Percentiles rank a stretch among this genome's conserved stretches.
phyloP scores from a whole-genome alignment of 371 early-diverging fungal species.

The Mucor sp. region DNA sequence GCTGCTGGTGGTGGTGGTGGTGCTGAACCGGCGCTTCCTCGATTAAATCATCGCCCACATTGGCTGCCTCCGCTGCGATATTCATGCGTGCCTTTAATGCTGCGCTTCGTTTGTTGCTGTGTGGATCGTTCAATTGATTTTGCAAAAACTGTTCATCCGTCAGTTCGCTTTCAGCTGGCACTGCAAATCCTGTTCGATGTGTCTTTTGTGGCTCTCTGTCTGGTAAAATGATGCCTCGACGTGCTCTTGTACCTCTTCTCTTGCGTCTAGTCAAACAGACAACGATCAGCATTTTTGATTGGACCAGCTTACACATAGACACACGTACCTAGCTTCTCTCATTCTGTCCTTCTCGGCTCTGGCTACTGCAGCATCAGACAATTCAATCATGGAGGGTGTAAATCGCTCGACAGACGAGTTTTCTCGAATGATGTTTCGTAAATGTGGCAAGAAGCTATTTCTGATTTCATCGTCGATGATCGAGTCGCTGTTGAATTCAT shows the following conservation, averaged over 20 bases:
- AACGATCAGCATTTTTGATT: not conserved
- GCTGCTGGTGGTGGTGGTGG: not conserved
- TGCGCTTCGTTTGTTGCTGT: conserved; percentile 25
- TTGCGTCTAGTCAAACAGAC: conserved; percentile 59
- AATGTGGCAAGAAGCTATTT: conserved; percentile 68
- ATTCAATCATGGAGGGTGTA: conserved; percentile 66
- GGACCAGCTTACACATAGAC: not conserved
- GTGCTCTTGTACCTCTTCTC: conserved; percentile 73
- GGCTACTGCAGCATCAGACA: conserved; percentile 76
- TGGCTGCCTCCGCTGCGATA: conserved; percentile 45
- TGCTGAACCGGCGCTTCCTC: not conserved
- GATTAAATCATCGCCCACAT: conserved; percentile 12
- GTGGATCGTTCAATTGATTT: conserved; percentile 18
- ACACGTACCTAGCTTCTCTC: conserved; percentile 53
- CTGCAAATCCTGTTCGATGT: conserved; percentile 39
- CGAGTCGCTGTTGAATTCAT: conserved; percentile 63
- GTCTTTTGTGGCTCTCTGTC: conserved; percentile 63
- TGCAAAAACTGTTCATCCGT: conserved; percentile 37
- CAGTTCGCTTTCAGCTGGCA: conserved; percentile 38
- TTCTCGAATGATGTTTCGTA: conserved; percentile 56
- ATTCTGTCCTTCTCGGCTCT: conserved; percentile 81
- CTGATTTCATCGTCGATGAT: conserved; percentile 80
- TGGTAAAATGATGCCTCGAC: conserved; percentile 63
- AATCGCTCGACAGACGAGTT: conserved; percentile 54
- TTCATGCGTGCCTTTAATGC: conserved; percentile 49